These are phyloP conservation scores for Sutorius australiensis DNA, from an alignment of 768 basidiomycete species.

Conservation along the genomic window DNA sequence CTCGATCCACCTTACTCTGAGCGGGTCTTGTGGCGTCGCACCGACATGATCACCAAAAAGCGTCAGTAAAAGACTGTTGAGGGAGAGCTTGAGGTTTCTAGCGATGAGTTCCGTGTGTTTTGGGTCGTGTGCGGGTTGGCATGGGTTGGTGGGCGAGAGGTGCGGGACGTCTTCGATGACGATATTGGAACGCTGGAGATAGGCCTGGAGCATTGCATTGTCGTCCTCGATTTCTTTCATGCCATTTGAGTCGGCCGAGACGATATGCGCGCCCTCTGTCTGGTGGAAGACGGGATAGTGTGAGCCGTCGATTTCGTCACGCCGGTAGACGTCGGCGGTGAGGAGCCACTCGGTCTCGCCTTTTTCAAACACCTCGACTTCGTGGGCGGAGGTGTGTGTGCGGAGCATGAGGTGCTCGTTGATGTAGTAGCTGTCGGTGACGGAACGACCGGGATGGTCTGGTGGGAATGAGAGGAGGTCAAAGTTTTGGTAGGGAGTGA, in stretches of 20 bases:
- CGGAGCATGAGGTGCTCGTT: slow-evolving; percentile 89
- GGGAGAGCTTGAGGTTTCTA: slow-evolving; percentile 82
- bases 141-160: slow-evolving; percentile 71
- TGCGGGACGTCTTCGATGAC: slow-evolving; percentile 83
- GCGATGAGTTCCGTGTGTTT: slow-evolving; percentile 67
- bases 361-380: slow-evolving; percentile 81
- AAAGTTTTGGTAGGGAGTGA: slow-evolving; percentile 89
- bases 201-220: slow-evolving; percentile 56
- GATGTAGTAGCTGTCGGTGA: slow-evolving; percentile 94
- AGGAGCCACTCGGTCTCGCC: slow-evolving; percentile 84
- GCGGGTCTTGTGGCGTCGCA: slow-evolving; percentile 56
- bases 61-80: slow-evolving; percentile 80
- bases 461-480: slow-evolving; percentile 92
- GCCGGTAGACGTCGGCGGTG: slow-evolving; percentile 93
- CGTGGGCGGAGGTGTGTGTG: slow-evolving; percentile 98
- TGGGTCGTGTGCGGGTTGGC: slow-evolving; percentile 75
- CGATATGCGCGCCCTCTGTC: slow-evolving; percentile 90
- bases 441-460: slow-evolving; percentile 89
- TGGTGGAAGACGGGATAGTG: slow-evolving; percentile 99
- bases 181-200: slow-evolving; percentile 71
- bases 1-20: slow-evolving; percentile 94
- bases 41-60: slow-evolving; percentile 68
- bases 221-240: slow-evolving; percentile 66
- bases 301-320: slow-evolving; percentile 95
- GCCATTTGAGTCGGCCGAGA: slow-evolving; percentile 53